Conservation (phyloP, 768 basidiomycete genomes). For the Boletus bicolor region DNA sequence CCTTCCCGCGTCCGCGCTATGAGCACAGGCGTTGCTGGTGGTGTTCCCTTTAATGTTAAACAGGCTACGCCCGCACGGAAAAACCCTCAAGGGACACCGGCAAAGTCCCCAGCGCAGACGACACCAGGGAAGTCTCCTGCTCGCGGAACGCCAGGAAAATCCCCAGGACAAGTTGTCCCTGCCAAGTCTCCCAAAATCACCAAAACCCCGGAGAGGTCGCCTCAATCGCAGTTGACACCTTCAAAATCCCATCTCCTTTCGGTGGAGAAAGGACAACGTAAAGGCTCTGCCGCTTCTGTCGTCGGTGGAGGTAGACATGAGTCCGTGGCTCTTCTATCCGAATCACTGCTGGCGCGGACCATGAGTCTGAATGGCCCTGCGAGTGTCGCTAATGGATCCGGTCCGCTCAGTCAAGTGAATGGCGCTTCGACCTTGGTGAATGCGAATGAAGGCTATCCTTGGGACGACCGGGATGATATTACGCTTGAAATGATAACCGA, state of each 20-base stretch:
- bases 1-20: conserved; percentile 16
- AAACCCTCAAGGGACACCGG: conserved; percentile 13
- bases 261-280: conserved; percentile 18
- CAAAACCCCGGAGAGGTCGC: conserved; percentile 21
- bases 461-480: conserved; percentile 49
- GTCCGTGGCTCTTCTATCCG: conserved; percentile 15
- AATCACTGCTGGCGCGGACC: conserved; percentile 13
- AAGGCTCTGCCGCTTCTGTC: conserved; percentile 19
- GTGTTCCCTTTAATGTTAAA: conserved; percentile 5
- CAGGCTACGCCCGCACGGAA: conserved; percentile 17
- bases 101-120: conserved; percentile 14
- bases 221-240: conserved; percentile 21
- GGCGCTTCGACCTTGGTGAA: conserved; percentile 22
- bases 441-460: conserved; percentile 20
- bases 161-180: conserved; percentile 18
- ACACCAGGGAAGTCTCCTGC: conserved; percentile 20
- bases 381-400: conserved; percentile 21
- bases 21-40: conserved; percentile 14
- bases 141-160: conserved; percentile 19
- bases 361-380: conserved; percentile 11
- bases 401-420: conserved; percentile 20
- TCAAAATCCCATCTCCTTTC: conserved; percentile 17
- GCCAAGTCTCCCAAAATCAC: conserved; percentile 22
- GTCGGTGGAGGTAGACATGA: conserved; percentile 17
- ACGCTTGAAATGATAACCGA: conserved; percentile 70